Evolutionary conservation across 805 yeast species (phyloP).

Genomic region (Priceomyces medius): DNA sequence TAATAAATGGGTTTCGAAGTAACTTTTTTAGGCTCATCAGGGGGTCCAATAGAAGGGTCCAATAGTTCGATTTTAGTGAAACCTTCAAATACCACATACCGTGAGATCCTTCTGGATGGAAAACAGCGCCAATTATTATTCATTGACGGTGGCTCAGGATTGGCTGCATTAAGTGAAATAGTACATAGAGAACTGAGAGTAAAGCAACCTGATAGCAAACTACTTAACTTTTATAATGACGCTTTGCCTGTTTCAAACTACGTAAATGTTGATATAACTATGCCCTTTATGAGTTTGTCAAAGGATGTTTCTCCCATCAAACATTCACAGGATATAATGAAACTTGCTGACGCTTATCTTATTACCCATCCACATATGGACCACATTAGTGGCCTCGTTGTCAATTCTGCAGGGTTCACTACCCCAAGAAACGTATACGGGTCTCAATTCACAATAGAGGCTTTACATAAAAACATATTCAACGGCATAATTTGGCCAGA

Average conservation of each 20-base stretch:
- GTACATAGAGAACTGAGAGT: conserved; percentile 21
- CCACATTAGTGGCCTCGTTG: conserved; percentile 65
- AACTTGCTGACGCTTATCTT: conserved; percentile 43
- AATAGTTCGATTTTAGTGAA: conserved; percentile 71
- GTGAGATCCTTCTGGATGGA: conserved; percentile 26
- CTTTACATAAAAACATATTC: conserved; percentile 57
- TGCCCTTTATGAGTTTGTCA: conserved; percentile 24
- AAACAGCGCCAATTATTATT: conserved; percentile 45
- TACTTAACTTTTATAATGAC: conserved; percentile 32
- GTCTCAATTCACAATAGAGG: conserved; percentile 47
- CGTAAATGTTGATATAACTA: conserved; percentile 18
- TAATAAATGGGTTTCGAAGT: conserved; percentile 49
- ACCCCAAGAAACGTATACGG: conserved; percentile 53
- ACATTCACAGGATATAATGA: conserved; percentile 30
- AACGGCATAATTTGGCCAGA: conserved; percentile 84
- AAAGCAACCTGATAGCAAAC: conserved; percentile 10
- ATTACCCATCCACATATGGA: conserved; percentile 86
- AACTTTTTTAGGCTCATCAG: conserved; percentile 73
- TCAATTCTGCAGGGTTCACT: conserved; percentile 64
- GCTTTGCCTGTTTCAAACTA: conserved; percentile 23
- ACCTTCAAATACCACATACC: conserved; percentile 45
- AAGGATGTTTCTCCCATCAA: conserved; percentile 23
- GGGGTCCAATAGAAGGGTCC: conserved; percentile 76
- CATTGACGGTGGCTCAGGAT: conserved; percentile 80
- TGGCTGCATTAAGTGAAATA: conserved; percentile 51